Base-by-base conservation (phyloP, 139 green algal species). In the Closterium sp. region DNA sequence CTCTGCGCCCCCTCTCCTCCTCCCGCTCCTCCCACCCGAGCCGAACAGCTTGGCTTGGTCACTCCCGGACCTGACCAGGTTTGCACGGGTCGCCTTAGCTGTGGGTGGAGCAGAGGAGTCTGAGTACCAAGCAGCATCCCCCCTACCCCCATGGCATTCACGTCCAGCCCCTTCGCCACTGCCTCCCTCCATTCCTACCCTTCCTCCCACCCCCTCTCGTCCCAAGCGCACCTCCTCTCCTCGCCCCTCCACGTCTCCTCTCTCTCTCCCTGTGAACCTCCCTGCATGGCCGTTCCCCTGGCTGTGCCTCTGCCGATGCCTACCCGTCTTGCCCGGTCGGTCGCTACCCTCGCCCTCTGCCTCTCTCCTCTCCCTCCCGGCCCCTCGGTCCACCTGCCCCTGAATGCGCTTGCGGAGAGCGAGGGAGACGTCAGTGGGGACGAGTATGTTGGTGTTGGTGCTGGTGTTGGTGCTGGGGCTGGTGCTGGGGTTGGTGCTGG, bases 291-390 rank as follows among this genome's bases (percentile, higher is more conserved):
- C 32, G 89, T 94, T 38, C n/a, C 23, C 21, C 83, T 84, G 21
- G 16, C 90, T 25, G 81, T 94, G 84, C 33, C 86, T 23, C 16
- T 76, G 55, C 23, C 86, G 2, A 10, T 94, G 34, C 34, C 89
- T 28, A 91, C 91, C 34, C 93, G 92, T 76, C 43, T 91, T 32
- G 43, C 92, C n/a, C 93, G 90, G 83, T 94, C 92, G 76, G 88
- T 94, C 30, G 87, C 81, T 33, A 21, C 33, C n/a, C 84, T 91
- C 34, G 28, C 93, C n/a, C 34, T 55, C 21, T 64, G 93, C 25
- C 84, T 94, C n/a, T n/a, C n/a, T 10, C 66, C 81, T 31, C 92
- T 91, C 30, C 4, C 38, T n/a, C n/a, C n/a, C n/a, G n/a, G n/a
- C n/a, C n/a, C n/a, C n/a, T n/a, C n/a, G n/a, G n/a, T n/a, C n/a